phyloP scores from a whole-genome alignment of 164 flowering plant species.

The Nelumbo lutea region DNA sequence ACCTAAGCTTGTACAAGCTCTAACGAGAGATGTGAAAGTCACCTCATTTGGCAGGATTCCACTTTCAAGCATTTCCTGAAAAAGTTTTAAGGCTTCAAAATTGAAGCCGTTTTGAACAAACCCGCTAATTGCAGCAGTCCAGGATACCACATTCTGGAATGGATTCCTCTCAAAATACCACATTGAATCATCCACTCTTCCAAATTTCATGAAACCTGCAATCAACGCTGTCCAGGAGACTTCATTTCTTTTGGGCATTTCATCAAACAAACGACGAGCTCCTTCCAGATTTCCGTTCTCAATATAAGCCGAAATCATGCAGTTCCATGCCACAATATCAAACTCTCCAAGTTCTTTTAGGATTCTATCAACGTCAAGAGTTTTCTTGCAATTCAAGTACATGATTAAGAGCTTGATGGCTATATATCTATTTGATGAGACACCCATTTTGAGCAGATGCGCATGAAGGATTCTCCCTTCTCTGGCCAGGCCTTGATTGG shows the following conservation, averaged over 20 bases:
- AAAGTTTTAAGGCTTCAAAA: constrained; percentile 36
- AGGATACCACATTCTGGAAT: constrained; percentile 22
- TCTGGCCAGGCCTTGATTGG: constrained; percentile 21
- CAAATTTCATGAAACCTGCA: constrained; percentile 21
- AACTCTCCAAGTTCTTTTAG: constrained; percentile 17
- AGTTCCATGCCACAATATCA: constrained; percentile 26
- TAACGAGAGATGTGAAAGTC: constrained; percentile 42
- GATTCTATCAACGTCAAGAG: constrained; percentile 13
- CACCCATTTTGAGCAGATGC: constrained; percentile 44
- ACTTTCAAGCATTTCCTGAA: constrained; percentile 26
- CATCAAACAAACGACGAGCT: constrained; percentile 18
- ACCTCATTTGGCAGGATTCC: constrained; percentile 42
- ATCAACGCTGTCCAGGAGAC: constrained; percentile 18
- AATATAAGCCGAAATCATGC: constrained; percentile 10
- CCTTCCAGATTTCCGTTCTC: constrained; percentile 11
- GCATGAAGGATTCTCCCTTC: constrained; percentile 40
- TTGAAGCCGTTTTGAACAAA: constrained; percentile 41
- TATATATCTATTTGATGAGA: constrained; percentile 18
- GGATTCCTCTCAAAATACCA: constrained; percentile 19
- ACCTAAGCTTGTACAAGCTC: constrained; percentile 32
- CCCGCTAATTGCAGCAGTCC: constrained; percentile 45
- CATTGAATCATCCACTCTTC: constrained; percentile 25
- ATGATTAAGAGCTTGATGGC: constrained; percentile 21
- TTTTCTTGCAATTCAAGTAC: constrained; percentile 22
- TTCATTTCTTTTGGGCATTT: constrained; percentile 45